Base-by-base conservation (phyloP, 2,329 filamentous ascomycete species). In the Aurifilum marmelostoma region DNA sequence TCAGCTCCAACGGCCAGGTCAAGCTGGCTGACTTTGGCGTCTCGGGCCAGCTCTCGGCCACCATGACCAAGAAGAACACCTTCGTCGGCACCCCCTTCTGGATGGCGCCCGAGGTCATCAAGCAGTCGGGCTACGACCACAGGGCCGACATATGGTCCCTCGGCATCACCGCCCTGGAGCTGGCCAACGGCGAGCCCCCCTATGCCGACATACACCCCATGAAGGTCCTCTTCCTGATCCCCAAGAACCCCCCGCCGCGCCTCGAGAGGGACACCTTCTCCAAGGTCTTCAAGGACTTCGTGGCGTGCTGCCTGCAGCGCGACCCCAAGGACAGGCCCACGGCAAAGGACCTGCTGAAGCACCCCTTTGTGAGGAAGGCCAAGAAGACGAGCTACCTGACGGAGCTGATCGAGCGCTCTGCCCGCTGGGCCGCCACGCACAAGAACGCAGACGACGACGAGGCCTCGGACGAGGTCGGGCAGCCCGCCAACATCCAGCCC, bases 31-130 rank as follows among this genome's bases (percentile, higher is more conserved):
- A 99, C 79, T 99, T 99, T 81, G 95, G 95, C 69, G 96, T 99
- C 8, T 97, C 95, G 1, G 95, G 95, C 37, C 96, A 98, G 81
- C 86, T 98, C 29, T 97, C 95, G 12, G 95, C 95, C 8, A 99
- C 95, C 63, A 98, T 98, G 94, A 97, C 95, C 72, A 98, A 98
- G 85, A 98, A 98, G 83, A 98, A 98, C 78, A 98, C 95, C 0
- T 99, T 98, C 79, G 95, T 99, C 41, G 96, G 96, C 43, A 98
- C 95, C 0, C 95, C 96, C 1, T 99, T 98, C 79, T 99, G 96
- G 96, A 99, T 99, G 95, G 95, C 96, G 2, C 95, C 95, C 14
- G 95, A 99, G 81, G 95, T 98, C 67, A 99, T 99, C 80, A 97
- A 97, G 82, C 95, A 99, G 79, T 97, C 94, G 69, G 95, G 95